These are phyloP conservation scores for Rhynchospora breviuscula DNA, from an alignment of 176 grass and related monocot genomes.

Conservation along the genomic window DNA sequence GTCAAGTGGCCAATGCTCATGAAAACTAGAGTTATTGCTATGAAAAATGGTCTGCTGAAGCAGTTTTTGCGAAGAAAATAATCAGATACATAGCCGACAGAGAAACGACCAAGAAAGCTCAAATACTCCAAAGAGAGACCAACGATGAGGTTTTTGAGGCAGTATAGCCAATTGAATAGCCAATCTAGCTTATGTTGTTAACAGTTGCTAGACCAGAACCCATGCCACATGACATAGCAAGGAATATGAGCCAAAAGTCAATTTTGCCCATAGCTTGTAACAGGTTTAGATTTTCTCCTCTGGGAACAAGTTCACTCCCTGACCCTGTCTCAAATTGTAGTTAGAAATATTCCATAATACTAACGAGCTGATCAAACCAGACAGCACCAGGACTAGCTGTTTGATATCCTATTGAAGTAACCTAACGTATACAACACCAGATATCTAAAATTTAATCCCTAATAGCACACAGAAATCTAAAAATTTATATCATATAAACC, in stretches of 20 bases:
- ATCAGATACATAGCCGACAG: conserved; percentile 36
- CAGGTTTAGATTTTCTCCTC: conserved; percentile 22
- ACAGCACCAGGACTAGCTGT: neutral
- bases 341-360: neutral
- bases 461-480: neutral
- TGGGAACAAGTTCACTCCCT: neutral
- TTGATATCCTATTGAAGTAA: neutral
- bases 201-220: conserved; percentile 48
- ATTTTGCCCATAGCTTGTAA: conserved; percentile 26
- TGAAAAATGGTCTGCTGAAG: conserved; percentile 32
- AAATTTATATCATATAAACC: no score
- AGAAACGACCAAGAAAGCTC: conserved; percentile 46
- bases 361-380: neutral
- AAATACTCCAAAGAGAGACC: conserved; percentile 52
- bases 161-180: conserved; percentile 32
- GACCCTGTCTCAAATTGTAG: neutral
- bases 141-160: conserved; percentile 20
- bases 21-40: conserved; percentile 24
- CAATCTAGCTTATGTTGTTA: conserved; percentile 47
- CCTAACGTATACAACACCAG: no score
- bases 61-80: conserved; percentile 32
- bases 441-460: no score
- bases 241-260: conserved; percentile 47
- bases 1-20: conserved; percentile 41
- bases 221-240: conserved; percentile 49